Percentiles rank a stretch among this genome's conserved stretches.
phyloP scores from a whole-genome alignment of 2,329 filamentous ascomycete genomes.

The Juglanconis juglandina region DNA sequence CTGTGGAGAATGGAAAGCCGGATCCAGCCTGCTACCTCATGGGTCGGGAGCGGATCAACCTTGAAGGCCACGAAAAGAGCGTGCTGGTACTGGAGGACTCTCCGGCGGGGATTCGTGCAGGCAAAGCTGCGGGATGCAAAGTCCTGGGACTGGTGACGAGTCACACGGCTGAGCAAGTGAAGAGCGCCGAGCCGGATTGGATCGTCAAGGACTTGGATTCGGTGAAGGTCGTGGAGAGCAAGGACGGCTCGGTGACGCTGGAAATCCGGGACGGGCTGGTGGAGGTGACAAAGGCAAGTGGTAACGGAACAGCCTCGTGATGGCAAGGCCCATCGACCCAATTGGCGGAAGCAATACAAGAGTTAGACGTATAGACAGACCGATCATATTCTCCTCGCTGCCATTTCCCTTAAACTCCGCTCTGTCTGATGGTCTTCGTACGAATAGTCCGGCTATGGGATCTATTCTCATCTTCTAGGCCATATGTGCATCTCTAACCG shows the following conservation, averaged over 20 bases:
- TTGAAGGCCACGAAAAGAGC: constrained; percentile 43
- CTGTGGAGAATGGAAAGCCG: constrained; percentile 71
- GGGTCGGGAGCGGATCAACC: constrained; percentile 59
- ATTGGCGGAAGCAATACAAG: no score
- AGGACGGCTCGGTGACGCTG: constrained; percentile 59
- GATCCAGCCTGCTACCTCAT: constrained; percentile 72
- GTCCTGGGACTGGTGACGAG: constrained; percentile 84
- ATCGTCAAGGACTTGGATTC: constrained; percentile 76
- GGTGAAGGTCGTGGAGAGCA: constrained; percentile 59
- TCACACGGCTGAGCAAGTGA: constrained; percentile 69
- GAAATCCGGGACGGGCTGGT: constrained; percentile 63
- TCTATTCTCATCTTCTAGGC: no score
- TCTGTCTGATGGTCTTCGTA: no score
- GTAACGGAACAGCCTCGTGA: background rate
- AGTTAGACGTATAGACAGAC: no score
- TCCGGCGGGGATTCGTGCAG: constrained; percentile 77
- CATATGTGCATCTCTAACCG: no score
- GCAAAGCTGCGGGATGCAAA: constrained; percentile 80
- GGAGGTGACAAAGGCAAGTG: constrained; percentile 6
- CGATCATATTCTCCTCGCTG: no score
- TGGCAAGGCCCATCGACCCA: no score
- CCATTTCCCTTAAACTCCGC: no score
- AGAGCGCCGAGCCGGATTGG: constrained; percentile 79
- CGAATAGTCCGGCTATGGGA: no score
- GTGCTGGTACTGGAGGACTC: constrained; percentile 85